phyloP scores from a whole-genome alignment of 129 eudicot species.

The Arctium lappa region DNA sequence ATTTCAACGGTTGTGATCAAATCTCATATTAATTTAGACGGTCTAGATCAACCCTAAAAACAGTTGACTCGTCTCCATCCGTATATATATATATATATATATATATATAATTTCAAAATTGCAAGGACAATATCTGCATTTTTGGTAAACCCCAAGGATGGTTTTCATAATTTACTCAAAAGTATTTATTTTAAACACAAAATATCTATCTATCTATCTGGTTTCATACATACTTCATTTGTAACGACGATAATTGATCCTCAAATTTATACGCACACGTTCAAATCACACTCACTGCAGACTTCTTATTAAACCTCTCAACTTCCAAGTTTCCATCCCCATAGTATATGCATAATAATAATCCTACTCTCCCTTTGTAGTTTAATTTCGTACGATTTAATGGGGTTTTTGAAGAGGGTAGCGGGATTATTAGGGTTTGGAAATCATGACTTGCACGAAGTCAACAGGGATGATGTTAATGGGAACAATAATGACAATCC shows the following conservation, averaged over 20 bases:
- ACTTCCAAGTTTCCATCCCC: neutral
- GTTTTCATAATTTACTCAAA: neutral
- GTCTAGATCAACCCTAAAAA: too few relatives aligned
- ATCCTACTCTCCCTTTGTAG: neutral
- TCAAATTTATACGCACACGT: neutral
- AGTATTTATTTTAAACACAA: neutral
- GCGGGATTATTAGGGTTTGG: conserved; percentile 62
- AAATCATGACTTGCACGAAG: conserved; percentile 23
- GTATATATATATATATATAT: too few relatives aligned
- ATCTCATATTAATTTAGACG: too few relatives aligned
- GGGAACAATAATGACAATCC: neutral
- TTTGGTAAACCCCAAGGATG: neutral
- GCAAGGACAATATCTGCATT: neutral
- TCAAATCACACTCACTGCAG: neutral
- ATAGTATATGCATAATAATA: neutral
- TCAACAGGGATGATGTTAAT: conserved; percentile 5
- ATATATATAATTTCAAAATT: too few relatives aligned
- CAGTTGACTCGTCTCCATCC: too few relatives aligned
- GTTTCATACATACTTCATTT: neutral
- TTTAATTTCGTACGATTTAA: conserved; percentile 10
- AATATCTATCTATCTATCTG: neutral
- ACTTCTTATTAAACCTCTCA: neutral
- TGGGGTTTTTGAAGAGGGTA: conserved; percentile 55
- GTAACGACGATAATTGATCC: neutral
- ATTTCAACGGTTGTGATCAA: too few relatives aligned